Evolutionary conservation across 768 basidiomycete genomes (phyloP), one percentile per base, ranked within the genome.

Genomic region (Pleurotus tuber-regium): DNA sequence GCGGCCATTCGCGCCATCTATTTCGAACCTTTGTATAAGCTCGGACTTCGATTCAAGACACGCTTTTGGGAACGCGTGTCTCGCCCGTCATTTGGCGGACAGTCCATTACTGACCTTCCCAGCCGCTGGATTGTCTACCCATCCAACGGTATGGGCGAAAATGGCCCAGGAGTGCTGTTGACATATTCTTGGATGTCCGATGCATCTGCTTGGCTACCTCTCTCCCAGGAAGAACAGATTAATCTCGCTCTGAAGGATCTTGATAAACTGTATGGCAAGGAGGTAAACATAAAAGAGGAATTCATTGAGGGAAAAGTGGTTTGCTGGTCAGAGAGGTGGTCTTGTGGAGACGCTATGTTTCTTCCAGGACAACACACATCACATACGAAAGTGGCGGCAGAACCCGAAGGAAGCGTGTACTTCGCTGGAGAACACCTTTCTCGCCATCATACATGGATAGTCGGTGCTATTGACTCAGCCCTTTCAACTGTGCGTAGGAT

Each of bases 311-410:
- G 59, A 2, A 54, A 55, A 9, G 63, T 61, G 29, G 54, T 59
- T 12, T 56, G 40, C 28, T 65, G 63, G 64, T 61, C 62, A 3
- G 52, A 56, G 23, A 51, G 54, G 18, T 57, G 50, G 31, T 56
- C 59, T 4, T 61, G 62, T 16, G 64, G 63, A n/a, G 63, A 62
- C 24, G 64, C 63, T n/a, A 65, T 63, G 62, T 65, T 63, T 51
- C 51, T 65, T 36, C 63, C 63, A 0, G 63, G 63, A 31, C 63
- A 64, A 25, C 62, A 63, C 24, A 35, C 43, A 5, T 41, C 57
- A 3, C 56, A 55, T 40, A 59, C 63, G 33, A 61, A 59, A 19
- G 54, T 50, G 2, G 55, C 57, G n/a, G 56, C 57, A 9, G 24
- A 19, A 16, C 59, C 57, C 12, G 63, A 64, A 46, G 57, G 55